Conservation (phyloP, 2,329 filamentous ascomycete species). For the Fusarium newnesense region DNA sequence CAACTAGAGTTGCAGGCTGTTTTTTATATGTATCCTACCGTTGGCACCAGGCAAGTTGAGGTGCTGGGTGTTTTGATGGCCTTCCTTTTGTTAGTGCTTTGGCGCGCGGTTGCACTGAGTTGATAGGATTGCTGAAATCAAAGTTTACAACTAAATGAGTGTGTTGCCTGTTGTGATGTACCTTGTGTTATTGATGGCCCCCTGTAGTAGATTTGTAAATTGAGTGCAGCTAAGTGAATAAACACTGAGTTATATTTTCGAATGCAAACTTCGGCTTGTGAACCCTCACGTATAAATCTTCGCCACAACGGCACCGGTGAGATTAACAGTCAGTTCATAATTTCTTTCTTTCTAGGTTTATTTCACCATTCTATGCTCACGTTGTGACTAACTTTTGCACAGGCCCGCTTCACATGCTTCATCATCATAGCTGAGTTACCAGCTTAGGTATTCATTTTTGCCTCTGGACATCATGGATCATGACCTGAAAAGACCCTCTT, state of each 20-base stretch:
- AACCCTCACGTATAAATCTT: not conserved
- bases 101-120: slow-evolving; percentile 44
- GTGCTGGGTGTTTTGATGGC: slow-evolving; percentile 36
- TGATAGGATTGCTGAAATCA: slow-evolving; percentile 41
- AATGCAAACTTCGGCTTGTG: not conserved
- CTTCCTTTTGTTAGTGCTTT: slow-evolving; percentile 41
- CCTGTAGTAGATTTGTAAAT: too few species aligned
- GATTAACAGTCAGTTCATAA: not conserved
- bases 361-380: not conserved
- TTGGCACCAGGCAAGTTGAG: slow-evolving; percentile 32
- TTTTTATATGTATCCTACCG: slow-evolving; percentile 37
- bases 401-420: not conserved
- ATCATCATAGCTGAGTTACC: slow-evolving; percentile 17
- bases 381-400: not conserved
- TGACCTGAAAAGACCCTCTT: slow-evolving; percentile 7
- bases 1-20: slow-evolving; percentile 31
- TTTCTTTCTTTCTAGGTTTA: not conserved
- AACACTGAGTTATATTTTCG: not conserved
- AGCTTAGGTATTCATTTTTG: slow-evolving; percentile 20
- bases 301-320: not conserved
- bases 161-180: not conserved
- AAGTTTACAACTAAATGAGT: slow-evolving; percentile 32
- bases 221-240: not conserved
- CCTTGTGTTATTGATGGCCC: not conserved
- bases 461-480: not conserved